Base-by-base conservation (phyloP, 371 early-diverging fungal species). In the Polyrhizophydium stewartii region DNA sequence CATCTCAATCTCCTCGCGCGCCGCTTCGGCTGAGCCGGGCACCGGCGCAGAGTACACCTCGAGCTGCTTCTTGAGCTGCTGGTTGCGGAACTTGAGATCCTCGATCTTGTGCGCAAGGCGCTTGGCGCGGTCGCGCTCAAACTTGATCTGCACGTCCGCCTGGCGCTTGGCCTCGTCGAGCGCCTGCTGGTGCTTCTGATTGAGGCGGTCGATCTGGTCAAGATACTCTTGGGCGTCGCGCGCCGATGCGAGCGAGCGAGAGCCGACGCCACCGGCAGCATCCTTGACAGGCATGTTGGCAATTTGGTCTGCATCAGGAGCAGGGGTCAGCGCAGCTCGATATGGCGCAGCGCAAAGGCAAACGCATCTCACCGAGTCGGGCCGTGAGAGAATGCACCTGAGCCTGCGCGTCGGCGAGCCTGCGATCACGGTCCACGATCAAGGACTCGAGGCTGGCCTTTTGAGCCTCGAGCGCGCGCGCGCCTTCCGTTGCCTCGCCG, bases 121-220 rank as follows among this genome's bases (percentile, higher is more conserved):
- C 33, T 62, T 62, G 51, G 52, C 55, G 3, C 66, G 46, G 32
- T 66, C 66, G 24, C 52, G 46, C 45, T 66, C 66, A 37, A 28
- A 38, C 41, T 53, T 57, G 56, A 12, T 19, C 43, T 59, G 64
- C 17, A 52, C 47, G 37, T 64, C 59, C 1, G 64, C 59, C 53
- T 30, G 32, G 5, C 56, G 46, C 3, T 25, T 6, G 10, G 53
- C 53, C 32, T 53, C 53, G 3, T 53, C 53, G 5, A 53, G 13
- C 35, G 9, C 12, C 24, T 31, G 24, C 24, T 50, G 51, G 31
- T 16, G 43, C 43, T 43, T 16, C n/a, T 43, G n/a, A n/a, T n/a
- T n/a, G n/a, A n/a, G n/a, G n/a, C n/a, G n/a, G n/a, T n/a, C n/a
- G n/a, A n/a, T n/a, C n/a, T n/a, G n/a, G n/a, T n/a, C n/a, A n/a